Conservation (phyloP, 2,329 filamentous ascomycete genomes). For the Fusarium domesticum region DNA sequence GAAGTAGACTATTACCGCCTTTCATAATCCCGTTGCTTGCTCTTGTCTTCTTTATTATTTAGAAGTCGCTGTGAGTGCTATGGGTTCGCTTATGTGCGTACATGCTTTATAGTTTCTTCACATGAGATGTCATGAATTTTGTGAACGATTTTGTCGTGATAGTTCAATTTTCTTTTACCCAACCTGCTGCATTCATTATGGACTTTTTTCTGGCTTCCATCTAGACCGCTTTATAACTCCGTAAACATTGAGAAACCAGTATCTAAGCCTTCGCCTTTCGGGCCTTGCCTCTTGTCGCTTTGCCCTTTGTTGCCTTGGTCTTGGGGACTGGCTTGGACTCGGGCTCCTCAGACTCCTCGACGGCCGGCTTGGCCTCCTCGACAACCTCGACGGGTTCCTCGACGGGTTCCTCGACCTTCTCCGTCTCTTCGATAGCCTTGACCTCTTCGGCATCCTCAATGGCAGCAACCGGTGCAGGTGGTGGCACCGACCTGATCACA, state of each 20-base stretch:
- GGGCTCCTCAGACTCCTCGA: constrained; percentile 22
- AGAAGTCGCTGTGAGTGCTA: constrained; percentile 40
- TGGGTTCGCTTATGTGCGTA: constrained; percentile 63
- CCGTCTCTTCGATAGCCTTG: constrained; percentile 37
- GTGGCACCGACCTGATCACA: constrained; percentile 57
- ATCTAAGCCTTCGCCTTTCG: constrained; percentile 33
- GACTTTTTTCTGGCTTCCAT: constrained; percentile 23
- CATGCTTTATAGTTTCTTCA: constrained; percentile 41
- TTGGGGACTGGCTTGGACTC: constrained; percentile 15
- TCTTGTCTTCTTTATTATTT: constrained; percentile 28
- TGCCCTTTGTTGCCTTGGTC: constrained; percentile 15
- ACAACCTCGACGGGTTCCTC: constrained; percentile 24
- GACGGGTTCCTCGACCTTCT: constrained; percentile 21
- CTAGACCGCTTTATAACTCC: constrained; percentile 28
- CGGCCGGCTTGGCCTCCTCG: constrained; percentile 24
- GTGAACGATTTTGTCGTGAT: constrained; percentile 1
- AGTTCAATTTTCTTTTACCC: constrained; percentile 15
- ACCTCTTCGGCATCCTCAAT: constrained; percentile 36
- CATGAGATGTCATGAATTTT: constrained; percentile 3
- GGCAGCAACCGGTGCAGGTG: constrained; percentile 38
- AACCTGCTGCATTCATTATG: constrained; percentile 28
- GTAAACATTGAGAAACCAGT: constrained; percentile 17
- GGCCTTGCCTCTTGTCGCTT: background rate
- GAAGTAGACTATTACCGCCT: constrained; percentile 56
- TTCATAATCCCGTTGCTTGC: constrained; percentile 60